Conservation (phyloP, 768 basidiomycete genomes). For the Floccularia luteovirens region DNA sequence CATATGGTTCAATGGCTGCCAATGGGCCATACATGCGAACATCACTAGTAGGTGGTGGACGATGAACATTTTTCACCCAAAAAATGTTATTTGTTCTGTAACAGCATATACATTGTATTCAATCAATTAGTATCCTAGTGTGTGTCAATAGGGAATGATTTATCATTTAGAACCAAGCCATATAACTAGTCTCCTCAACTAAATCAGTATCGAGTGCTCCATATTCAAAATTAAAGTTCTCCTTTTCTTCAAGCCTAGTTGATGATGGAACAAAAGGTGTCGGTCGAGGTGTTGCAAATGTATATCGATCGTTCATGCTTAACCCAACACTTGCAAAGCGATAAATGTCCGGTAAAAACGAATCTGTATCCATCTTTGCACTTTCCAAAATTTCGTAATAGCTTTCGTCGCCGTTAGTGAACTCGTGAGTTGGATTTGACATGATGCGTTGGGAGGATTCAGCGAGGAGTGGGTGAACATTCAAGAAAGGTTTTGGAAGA, state of each 20-base stretch:
- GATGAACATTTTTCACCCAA: not conserved
- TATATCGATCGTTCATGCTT: slow-evolving; percentile 31
- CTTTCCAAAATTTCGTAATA: too few species aligned
- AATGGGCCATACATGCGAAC: slow-evolving; percentile 64
- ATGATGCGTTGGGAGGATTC: slow-evolving; percentile 25
- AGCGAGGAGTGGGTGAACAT: slow-evolving; percentile 24
- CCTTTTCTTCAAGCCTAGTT: slow-evolving; percentile 45
- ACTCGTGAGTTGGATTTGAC: slow-evolving; percentile 9
- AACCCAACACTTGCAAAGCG: slow-evolving; percentile 33
- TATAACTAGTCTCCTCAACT: slow-evolving; percentile 56
- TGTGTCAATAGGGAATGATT: too few species aligned
- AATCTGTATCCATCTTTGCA: slow-evolving; percentile 11
- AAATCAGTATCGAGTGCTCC: slow-evolving; percentile 48
- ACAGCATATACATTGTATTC: not conserved
- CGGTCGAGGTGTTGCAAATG: slow-evolving; percentile 23
- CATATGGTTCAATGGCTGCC: slow-evolving; percentile 51
- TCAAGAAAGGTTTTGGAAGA: slow-evolving; percentile 23
- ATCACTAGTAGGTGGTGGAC: slow-evolving; percentile 45
- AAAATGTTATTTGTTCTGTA: not conserved
- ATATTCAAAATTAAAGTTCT: slow-evolving; percentile 54
- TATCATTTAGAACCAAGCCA: slow-evolving; percentile 70
- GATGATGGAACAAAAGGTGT: slow-evolving; percentile 38
- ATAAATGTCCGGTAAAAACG: slow-evolving; percentile 41
- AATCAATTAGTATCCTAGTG: too few species aligned
- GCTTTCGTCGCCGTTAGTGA: too few species aligned